Percentiles rank a stretch among this genome's conserved stretches.
phyloP scores from a whole-genome alignment of 345 rosid genomes.

The Excoecaria cochinchinensis region DNA sequence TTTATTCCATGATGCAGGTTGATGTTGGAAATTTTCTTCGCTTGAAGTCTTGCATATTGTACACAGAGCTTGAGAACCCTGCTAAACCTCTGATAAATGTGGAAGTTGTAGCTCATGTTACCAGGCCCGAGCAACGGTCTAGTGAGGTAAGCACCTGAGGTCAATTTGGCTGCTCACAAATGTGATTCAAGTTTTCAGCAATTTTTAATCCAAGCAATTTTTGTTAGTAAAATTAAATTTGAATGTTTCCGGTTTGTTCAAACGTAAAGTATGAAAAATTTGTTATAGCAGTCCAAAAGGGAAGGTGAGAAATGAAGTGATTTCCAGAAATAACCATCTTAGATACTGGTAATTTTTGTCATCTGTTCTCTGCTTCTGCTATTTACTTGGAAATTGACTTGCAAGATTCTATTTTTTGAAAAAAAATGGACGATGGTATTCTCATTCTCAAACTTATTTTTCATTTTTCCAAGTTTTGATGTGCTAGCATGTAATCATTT shows the following conservation, averaged over 20 bases:
- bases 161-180: background rate
- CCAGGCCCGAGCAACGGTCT: constrained; percentile 65
- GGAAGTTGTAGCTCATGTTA: constrained; percentile 83
- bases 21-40: constrained; percentile 88
- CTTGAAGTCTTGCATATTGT: constrained; percentile 75
- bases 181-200: background rate
- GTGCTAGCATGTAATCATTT: background rate
- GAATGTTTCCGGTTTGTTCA: background rate
- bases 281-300: too few species aligned
- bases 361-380: background rate
- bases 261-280: background rate
- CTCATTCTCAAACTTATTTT: background rate
- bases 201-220: background rate
- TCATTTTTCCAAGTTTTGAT: background rate
- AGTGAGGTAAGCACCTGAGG: constrained; percentile 54
- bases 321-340: background rate
- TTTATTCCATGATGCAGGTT: constrained; percentile 46
- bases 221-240: background rate
- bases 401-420: background rate
- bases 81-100: constrained; percentile 60
- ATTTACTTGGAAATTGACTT: background rate
- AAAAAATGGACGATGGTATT: background rate
- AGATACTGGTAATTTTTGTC: background rate
- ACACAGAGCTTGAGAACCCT: constrained; percentile 57
- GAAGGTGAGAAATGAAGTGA: background rate